Evolutionary conservation across 2,329 filamentous ascomycete species (phyloP), one percentile per base, ranked within the genome.

Genomic region (Cercospora sesami): DNA sequence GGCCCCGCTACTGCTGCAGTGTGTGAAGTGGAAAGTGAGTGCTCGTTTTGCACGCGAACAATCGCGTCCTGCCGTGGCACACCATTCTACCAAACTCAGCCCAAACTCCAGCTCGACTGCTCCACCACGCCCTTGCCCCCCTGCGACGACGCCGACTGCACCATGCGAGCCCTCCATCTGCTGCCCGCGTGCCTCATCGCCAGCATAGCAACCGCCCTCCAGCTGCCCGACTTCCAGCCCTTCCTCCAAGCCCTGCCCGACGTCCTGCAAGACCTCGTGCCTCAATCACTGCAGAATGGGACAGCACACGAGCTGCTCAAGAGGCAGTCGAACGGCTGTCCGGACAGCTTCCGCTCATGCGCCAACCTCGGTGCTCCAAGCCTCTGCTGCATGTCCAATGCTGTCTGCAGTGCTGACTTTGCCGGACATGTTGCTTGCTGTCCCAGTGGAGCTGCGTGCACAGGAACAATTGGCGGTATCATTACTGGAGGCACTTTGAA

Each of bases 371-470:
- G 83, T 63, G 84, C 84, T 5, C 78, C 84, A 2, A 81, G 81
- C 45, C 81, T 86, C 64, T 90, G 87, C 81, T 90, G 87, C 77
- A 79, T 79, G 36, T 78, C 79, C 48, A 81, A 80, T 60, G 83
- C 85, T 23, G 80, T 82, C 66, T 90, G 87, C 79, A 83, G 84
- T 51, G 81, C 83, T 61, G 87, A 90, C 77, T 78, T 78, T 48
- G 84, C 82, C 42, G 82, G 86, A 64, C 81, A 88, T 69, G 84
- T 89, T 64, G 87, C 87, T 26, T 90, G 87, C 80, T 90, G 87
- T 78, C 86, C 86, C 0, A 81, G 78, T 28, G 83, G 85, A 61
- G 84, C 84, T 14, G 83, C 80, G 30, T 90, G 87, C 74, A 89
- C 87, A 0, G 87, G 87, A 2, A 83, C 80, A 8, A 81, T 89